These are phyloP conservation scores for Iris pallida DNA, from an alignment of 116 monocot species.

Conservation along the genomic window DNA sequence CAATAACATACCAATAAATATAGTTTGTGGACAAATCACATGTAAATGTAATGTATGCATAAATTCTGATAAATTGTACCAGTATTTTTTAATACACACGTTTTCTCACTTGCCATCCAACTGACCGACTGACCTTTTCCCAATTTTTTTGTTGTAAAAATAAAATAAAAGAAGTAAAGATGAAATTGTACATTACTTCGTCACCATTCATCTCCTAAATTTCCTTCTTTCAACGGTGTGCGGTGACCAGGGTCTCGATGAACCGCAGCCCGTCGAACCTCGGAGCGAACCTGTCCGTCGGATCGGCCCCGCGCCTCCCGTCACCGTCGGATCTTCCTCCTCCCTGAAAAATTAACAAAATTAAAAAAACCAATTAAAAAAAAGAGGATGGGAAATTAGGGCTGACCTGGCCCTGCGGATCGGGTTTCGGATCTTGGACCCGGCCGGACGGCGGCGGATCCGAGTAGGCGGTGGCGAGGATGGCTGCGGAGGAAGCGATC, in stretches of 20 bases:
- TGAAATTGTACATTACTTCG: too few species aligned
- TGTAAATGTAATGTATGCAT: too few species aligned
- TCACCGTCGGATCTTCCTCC: not conserved
- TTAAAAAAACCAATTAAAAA: not conserved
- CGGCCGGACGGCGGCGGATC: slow-evolving; percentile 5
- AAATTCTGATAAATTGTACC: too few species aligned
- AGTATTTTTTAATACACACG: too few species aligned
- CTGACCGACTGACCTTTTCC: too few species aligned
- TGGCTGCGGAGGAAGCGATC: slow-evolving; percentile 13
- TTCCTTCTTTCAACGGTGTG: slow-evolving; percentile 22
- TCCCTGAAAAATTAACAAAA: not conserved
- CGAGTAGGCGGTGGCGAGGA: slow-evolving; percentile 11
- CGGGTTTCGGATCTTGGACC: slow-evolving; percentile 1
- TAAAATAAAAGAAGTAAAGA: too few species aligned
- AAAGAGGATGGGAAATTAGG: too few species aligned
- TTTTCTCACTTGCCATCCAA: too few species aligned
- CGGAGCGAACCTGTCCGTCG: slow-evolving; percentile 17
- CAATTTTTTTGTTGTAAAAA: too few species aligned
- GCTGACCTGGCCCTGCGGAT: not conserved
- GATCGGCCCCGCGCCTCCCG: not conserved
- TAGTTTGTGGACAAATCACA: too few species aligned
- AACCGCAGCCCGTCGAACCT: slow-evolving; percentile 41
- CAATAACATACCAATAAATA: too few species aligned
- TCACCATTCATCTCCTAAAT: too few species aligned
- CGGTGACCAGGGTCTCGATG: slow-evolving; percentile 40